Evolutionary conservation across 805 yeast genomes (phyloP).

Genomic region (Dipodascus albidus): DNA sequence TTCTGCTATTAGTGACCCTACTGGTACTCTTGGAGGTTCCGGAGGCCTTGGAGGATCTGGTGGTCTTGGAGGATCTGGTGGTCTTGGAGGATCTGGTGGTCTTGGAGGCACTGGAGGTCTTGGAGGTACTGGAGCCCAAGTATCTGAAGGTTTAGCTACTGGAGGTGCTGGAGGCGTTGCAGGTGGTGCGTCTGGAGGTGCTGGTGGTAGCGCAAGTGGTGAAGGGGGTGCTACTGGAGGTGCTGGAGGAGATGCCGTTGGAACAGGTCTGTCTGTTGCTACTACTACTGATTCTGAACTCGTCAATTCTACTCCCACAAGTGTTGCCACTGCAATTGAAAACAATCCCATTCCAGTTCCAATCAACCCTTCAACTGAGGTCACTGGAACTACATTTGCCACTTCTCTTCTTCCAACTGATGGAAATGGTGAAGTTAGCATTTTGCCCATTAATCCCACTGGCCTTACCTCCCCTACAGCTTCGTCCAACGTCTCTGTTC

Average conservation of each 20-base stretch:
- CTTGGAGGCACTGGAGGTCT: too few relatives aligned
- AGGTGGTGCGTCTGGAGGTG: slow-evolving; percentile 3
- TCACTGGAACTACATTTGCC: too few relatives aligned
- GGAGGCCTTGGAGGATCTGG: not conserved
- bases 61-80: too few relatives aligned
- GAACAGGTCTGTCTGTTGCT: slow-evolving; percentile 3
- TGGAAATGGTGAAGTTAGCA: too few relatives aligned
- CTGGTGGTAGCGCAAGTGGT: not conserved
- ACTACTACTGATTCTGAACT: not conserved
- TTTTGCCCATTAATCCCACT: too few relatives aligned
- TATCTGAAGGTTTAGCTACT: too few relatives aligned
- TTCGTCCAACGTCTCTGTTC: too few relatives aligned
- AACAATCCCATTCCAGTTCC: too few relatives aligned
- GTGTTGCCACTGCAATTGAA: not conserved
- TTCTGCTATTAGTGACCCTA: not conserved
- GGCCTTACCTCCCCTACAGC: not conserved
- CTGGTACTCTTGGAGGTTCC: not conserved
- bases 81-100: too few relatives aligned
- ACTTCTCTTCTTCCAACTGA: not conserved
- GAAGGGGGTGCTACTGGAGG: slow-evolving; percentile 1
- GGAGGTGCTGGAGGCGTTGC: slow-evolving; percentile 7
- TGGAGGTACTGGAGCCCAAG: too few relatives aligned
- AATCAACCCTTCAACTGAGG: too few relatives aligned
- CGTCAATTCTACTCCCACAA: not conserved
- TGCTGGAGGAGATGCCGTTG: slow-evolving; percentile 5